Percentiles rank a stretch among this genome's conserved stretches.
Conservation (phyloP, 257 asterid genomes). For the Eucommia ulmoides region DNA sequence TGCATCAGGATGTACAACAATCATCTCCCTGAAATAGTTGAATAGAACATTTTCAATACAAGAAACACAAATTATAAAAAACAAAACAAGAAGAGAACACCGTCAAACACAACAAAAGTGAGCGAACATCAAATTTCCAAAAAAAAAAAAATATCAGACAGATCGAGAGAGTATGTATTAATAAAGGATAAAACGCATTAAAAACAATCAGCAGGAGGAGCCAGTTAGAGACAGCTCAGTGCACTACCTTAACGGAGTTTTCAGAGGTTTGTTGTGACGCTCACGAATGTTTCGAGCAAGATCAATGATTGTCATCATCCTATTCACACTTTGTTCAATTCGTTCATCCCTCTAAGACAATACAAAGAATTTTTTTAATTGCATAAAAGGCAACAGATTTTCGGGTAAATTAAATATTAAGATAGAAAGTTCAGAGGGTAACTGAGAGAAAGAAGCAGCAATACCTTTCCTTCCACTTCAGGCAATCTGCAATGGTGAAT, state of each 20-base stretch:
- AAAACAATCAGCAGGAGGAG: not conserved
- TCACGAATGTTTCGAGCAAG: constrained; percentile 91
- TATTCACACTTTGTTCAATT: constrained; percentile 78
- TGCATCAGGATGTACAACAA: constrained; percentile 86
- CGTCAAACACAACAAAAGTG: too few relatives aligned
- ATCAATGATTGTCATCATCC: constrained; percentile 85
- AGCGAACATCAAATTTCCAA: too few relatives aligned
- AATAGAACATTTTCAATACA: not conserved
- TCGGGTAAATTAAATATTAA: not conserved
- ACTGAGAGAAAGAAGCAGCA: not conserved
- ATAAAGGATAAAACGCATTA: not conserved
- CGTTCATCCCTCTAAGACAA: constrained; percentile 51
- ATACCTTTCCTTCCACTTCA: constrained; percentile 63
- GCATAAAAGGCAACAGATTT: not conserved
- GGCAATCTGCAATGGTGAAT: constrained; percentile 89
- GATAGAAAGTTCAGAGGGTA: not conserved
- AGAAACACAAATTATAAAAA: too few relatives aligned
- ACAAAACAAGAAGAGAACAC: too few relatives aligned
- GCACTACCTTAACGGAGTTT: constrained; percentile 52
- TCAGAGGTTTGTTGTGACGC: constrained; percentile 86
- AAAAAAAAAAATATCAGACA: not conserved
- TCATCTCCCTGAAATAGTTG: constrained; percentile 52
- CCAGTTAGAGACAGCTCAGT: too few relatives aligned
- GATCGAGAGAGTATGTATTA: not conserved
- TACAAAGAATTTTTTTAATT: not conserved